Base-by-base conservation (phyloP, 2,329 filamentous ascomycete genomes). In the Passalora sequoiae region DNA sequence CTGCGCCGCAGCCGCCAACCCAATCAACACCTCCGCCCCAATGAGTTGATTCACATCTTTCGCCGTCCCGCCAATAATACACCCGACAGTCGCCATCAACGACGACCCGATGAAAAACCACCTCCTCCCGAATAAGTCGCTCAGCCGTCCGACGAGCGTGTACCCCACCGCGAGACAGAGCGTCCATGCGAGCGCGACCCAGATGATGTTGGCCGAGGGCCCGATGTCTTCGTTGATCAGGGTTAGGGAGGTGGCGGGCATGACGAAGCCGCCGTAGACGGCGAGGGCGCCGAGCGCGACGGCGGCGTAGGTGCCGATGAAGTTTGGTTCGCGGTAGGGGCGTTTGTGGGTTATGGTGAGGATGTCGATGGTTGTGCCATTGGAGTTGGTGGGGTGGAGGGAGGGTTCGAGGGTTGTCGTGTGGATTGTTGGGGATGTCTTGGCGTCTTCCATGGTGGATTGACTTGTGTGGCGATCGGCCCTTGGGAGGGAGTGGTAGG, bases 31-130 rank as follows among this genome's bases (percentile, higher is more conserved):
- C 3, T 27, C 41, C 5, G 30, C 46, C 3, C 29, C 42, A 13
- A 49, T 45, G 3, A 49, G 19, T n/a, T 8, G 6, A 17, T 49
- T 38, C 31, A 49, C 35, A 30, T 19, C 17, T 12, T 32, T 17
- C 9, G 46, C 46, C 4, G 44, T 42, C 12, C n/a, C 21, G 4
- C 27, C 30, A 25, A 25, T 17, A 25, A 49, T 49, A 27, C 30
- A 16, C 4, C 38, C 36, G 16, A 49, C 30, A 3, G 27, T 12
- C 8, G 28, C 41, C 5, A 35, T 17, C 20, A 21, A 22, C 8
- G 37, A 19, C 19, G 20, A 28, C 19, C 28, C 46, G 10, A 36
- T 38, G 33, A 49, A 46, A 43, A 45, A 43, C 24, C 38, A 49
- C 5, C 43, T 22, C 3, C 46, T 16, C 4, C 43, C 46, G 24